A percentile compares a stretch with the other conserved stretches of the same genome.
Conservation (phyloP, 2,329 filamentous ascomycete species). For the Teratosphaeria zuluensis region DNA sequence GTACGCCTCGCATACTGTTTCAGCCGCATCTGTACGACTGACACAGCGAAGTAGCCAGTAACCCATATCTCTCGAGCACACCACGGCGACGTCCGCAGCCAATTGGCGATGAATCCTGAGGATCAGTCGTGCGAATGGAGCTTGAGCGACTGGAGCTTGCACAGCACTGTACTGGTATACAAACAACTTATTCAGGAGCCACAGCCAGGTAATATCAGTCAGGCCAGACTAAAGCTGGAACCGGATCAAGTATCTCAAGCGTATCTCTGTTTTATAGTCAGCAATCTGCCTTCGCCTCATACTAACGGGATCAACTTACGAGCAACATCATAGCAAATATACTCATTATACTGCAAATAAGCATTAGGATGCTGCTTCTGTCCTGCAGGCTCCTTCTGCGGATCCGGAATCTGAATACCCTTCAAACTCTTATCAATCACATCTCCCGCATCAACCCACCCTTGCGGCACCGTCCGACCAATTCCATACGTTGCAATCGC, state of each 20-base stretch:
- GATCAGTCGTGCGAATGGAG: too few species aligned
- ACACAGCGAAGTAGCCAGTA: too few species aligned
- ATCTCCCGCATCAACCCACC: conserved; percentile 66
- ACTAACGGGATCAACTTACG: conserved; percentile 19
- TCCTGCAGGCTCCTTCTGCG: not conserved
- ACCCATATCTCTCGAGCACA: too few species aligned
- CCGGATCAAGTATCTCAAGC: conserved; percentile 59
- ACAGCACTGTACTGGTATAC: too few species aligned
- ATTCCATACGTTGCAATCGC: conserved; percentile 54
- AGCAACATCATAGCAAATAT: conserved; percentile 50
- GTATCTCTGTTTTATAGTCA: conserved; percentile 39
- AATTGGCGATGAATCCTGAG: too few species aligned
- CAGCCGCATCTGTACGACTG: too few species aligned
- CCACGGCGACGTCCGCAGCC: too few species aligned
- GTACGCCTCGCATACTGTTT: too few species aligned
- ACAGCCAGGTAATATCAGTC: not conserved
- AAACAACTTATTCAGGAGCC: too few species aligned
- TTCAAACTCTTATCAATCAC: conserved; percentile 60
- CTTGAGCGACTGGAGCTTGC: too few species aligned
- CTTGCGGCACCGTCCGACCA: conserved; percentile 52
- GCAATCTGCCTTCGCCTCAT: not conserved
- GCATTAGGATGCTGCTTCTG: not conserved
- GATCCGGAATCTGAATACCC: conserved; percentile 25
- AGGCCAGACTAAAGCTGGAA: not conserved
- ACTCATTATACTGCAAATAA: conserved; percentile 51